These are phyloP conservation scores for Aspergillus nomiae DNA, from an alignment of 2,329 filamentous ascomycete species.

Conservation along the genomic window DNA sequence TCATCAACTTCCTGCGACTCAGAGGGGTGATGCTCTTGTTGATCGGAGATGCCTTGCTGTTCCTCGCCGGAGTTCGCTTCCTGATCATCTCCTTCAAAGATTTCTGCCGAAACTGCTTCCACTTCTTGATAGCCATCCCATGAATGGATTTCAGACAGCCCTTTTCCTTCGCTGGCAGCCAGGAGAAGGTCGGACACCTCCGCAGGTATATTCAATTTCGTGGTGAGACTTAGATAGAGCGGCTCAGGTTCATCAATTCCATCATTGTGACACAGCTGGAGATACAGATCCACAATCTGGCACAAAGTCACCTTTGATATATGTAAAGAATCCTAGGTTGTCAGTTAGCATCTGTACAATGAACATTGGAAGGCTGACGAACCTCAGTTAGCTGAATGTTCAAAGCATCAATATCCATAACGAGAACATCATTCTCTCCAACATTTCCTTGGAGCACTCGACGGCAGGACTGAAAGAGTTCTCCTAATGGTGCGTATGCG, in stretches of 20 bases:
- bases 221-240: constrained; percentile 60
- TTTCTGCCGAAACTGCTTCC: constrained; percentile 29
- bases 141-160: constrained; percentile 52
- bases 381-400: constrained; percentile 62
- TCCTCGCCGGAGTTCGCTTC: constrained; percentile 17
- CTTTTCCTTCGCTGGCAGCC: constrained; percentile 59
- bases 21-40: constrained; percentile 19
- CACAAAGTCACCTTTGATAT: constrained; percentile 54
- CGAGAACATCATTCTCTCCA: constrained; percentile 58
- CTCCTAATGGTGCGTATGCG: constrained; percentile 54
- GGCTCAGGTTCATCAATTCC: constrained; percentile 54
- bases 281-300: constrained; percentile 61
- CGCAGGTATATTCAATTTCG: constrained; percentile 56
- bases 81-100: constrained; percentile 13
- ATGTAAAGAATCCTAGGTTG: constrained; percentile 52
- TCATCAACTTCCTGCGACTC: constrained; percentile 14
- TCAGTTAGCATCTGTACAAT: constrained; percentile 25
- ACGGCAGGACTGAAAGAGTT: constrained; percentile 60
- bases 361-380: constrained; percentile 28
- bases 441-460: constrained; percentile 58
- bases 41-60: constrained; percentile 15
- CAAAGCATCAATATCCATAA: constrained; percentile 57
- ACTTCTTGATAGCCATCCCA: constrained; percentile 54
- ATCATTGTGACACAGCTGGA: constrained; percentile 62
- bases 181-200: constrained; percentile 55